phyloP scores from a whole-genome alignment of 805 yeast species.

The Saturnispora bothae region DNA sequence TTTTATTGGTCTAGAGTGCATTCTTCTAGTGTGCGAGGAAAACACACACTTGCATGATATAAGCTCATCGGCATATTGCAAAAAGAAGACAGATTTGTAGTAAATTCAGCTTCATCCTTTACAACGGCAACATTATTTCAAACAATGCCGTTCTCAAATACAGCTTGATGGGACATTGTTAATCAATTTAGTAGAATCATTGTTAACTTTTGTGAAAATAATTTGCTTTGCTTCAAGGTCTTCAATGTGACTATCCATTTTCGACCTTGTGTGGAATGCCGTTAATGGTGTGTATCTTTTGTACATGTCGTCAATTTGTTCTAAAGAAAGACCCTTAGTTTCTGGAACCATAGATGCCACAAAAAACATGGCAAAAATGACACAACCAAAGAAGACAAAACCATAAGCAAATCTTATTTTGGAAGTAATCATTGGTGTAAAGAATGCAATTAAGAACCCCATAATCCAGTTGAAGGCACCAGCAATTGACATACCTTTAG shows the following conservation, averaged over 20 bases:
- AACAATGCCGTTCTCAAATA: no score
- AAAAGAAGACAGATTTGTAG: no score
- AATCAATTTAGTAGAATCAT: no score
- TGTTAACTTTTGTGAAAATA: no score
- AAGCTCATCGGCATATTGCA: no score
- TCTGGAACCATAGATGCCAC: conserved; percentile 42
- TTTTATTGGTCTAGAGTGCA: no score
- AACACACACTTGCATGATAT: no score
- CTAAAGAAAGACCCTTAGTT: conserved; percentile 44
- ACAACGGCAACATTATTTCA: no score
- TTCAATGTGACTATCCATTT: background rate
- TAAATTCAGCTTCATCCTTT: no score
- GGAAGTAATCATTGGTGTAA: conserved; percentile 42
- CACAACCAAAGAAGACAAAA: conserved; percentile 25
- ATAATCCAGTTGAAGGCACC: conserved; percentile 57
- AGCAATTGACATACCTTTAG: conserved; percentile 54
- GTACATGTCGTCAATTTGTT: conserved; percentile 43
- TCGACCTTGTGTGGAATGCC: conserved; percentile 7
- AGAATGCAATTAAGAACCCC: conserved; percentile 44
- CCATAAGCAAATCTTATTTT: conserved; percentile 46
- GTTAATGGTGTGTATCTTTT: conserved; percentile 19
- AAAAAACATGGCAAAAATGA: conserved; percentile 39
- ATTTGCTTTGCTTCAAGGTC: background rate
- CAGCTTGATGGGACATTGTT: no score
- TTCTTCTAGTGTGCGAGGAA: no score